These are phyloP conservation scores for Selaginella moellendorffii DNA, from an alignment of 75 land plant genomes.

Conservation along the genomic window DNA sequence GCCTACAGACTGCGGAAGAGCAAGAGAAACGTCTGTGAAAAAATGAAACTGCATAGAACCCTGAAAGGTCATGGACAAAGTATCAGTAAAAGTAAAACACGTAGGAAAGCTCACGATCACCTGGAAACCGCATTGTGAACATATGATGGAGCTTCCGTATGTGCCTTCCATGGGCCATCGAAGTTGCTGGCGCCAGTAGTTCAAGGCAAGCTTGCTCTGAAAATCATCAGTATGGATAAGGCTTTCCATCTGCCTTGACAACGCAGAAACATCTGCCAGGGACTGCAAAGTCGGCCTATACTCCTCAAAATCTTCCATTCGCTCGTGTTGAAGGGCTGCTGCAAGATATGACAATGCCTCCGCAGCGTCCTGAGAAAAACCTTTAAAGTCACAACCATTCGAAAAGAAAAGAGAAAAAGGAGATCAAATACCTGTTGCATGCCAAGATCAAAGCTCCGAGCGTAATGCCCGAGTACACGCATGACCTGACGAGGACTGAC, in stretches of 20 bases:
- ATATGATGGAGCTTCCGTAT: constrained; percentile 48
- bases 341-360: constrained; percentile 71
- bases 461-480: constrained; percentile 41
- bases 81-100: not conserved
- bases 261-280: constrained; percentile 22
- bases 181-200: constrained; percentile 36
- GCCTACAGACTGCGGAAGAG: constrained; percentile 24
- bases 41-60: constrained; percentile 46
- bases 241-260: too few species aligned
- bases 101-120: constrained; percentile 17
- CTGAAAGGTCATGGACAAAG: constrained; percentile 25
- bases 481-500: constrained; percentile 54
- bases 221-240: too few species aligned
- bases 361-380: constrained; percentile 79
- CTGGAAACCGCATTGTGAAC: constrained; percentile 61
- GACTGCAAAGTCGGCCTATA: constrained; percentile 24
- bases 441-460: constrained; percentile 41
- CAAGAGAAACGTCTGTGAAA: constrained; percentile 47
- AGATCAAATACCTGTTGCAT: constrained; percentile 51
- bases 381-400: not conserved
- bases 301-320: constrained; percentile 13
- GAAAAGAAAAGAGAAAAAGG: not conserved
- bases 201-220: too few species aligned
- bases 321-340: constrained; percentile 55
- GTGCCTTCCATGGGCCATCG: constrained; percentile 70